phyloP scores from a whole-genome alignment of 192 early-diverging fungal genomes.

The Entomortierella lignicola region DNA sequence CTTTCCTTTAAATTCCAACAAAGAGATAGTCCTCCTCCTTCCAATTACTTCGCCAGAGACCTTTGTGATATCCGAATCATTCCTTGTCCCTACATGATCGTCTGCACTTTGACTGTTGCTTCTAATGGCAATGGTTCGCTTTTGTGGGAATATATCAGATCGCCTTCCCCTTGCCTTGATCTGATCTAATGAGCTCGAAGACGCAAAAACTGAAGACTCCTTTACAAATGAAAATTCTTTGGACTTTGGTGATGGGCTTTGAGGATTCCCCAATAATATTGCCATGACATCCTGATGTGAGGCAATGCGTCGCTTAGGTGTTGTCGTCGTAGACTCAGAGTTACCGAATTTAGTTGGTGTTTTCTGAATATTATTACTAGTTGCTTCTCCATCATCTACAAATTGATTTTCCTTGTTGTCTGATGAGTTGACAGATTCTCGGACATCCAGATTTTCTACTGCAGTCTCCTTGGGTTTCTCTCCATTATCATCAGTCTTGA shows the following conservation, averaged over 20 bases:
- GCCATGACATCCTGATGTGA: conserved; percentile 21
- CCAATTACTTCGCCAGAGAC: neutral
- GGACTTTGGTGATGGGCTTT: conserved; percentile 6
- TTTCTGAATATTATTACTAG: neutral
- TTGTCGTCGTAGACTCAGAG: neutral
- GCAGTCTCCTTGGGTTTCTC: neutral
- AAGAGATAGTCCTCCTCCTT: conserved; percentile 19
- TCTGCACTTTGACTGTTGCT: conserved; percentile 9
- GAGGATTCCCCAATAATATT: conserved; percentile 8
- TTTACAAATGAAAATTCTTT: conserved; percentile 16
- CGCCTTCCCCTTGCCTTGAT: conserved; percentile 11
- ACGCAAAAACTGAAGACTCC: neutral
- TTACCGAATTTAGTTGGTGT: neutral
- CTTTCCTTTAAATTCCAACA: conserved; percentile 13
- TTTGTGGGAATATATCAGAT: conserved; percentile 23
- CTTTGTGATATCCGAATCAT: neutral
- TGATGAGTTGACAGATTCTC: neutral
- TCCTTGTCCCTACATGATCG: neutral
- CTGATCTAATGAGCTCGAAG: neutral
- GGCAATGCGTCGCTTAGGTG: conserved; percentile 5
- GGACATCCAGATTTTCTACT: conserved; percentile 11
- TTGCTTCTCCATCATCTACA: neutral
- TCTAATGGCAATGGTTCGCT: conserved; percentile 13
- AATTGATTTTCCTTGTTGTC: neutral
- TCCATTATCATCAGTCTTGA: neutral